Conservation (phyloP, 441 rosid species). For the California macrophylla region DNA sequence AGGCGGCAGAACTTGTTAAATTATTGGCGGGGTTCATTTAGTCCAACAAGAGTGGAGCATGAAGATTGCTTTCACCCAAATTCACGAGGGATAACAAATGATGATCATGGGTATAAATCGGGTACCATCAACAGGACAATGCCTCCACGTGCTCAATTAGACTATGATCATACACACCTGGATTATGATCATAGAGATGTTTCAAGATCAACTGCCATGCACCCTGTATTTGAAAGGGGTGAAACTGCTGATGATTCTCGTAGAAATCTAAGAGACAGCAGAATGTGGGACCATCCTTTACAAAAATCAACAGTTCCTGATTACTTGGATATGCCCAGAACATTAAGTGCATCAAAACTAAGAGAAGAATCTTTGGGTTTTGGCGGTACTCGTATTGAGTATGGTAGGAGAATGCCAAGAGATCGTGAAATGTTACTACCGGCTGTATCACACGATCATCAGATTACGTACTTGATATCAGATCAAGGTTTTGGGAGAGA, state of each 20-base stretch:
- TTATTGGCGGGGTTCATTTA: constrained; percentile 15
- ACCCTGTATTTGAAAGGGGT: constrained; percentile 25
- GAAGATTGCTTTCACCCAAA: constrained; percentile 30
- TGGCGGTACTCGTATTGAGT: constrained; percentile 23
- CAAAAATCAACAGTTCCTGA: constrained; percentile 24
- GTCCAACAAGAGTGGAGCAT: constrained; percentile 28
- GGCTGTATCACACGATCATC: too few relatives aligned
- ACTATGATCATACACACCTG: constrained; percentile 25
- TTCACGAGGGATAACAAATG: constrained; percentile 23
- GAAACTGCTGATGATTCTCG: constrained; percentile 26
- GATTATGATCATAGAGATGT: constrained; percentile 31
- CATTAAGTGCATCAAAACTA: constrained; percentile 26
- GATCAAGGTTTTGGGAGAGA: constrained; percentile 38
- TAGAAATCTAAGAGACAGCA: constrained; percentile 26
- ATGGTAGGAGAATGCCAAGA: constrained; percentile 27
- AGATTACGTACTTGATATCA: constrained; percentile 27
- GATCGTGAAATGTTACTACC: constrained; percentile 19
- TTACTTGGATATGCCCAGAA: constrained; percentile 26
- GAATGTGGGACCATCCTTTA: constrained; percentile 25
- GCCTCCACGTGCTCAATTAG: constrained; percentile 26
- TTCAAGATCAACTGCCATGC: constrained; percentile 28
- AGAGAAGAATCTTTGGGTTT: constrained; percentile 28
- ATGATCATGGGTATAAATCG: constrained; percentile 28
- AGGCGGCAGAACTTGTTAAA: constrained; percentile 19
- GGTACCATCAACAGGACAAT: constrained; percentile 24